Percentiles rank a stretch among this genome's conserved stretches.
These are phyloP conservation scores for Bonia amplexicaulis DNA, from an alignment of 176 grass and related monocot species.

Conservation along the genomic window DNA sequence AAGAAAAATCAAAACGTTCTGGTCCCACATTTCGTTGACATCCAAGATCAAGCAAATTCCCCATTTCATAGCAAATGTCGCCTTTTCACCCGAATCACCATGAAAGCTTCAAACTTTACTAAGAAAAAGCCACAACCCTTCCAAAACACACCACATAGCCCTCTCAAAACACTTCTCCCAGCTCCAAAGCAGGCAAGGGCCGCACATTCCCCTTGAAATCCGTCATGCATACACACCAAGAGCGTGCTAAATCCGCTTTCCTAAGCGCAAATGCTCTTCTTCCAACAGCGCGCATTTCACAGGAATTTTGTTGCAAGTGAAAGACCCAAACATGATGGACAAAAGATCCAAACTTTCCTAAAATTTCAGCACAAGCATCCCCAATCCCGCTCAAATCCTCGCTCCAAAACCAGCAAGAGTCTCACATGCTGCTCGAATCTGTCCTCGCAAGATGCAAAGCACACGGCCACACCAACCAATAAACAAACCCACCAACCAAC, in stretches of 20 bases:
- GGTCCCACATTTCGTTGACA: not conserved
- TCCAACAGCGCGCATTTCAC: not conserved
- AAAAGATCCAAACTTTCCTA: not conserved
- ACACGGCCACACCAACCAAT: not conserved
- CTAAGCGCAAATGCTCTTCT: not conserved
- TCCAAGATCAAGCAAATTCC: not conserved
- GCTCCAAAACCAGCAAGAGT: not conserved
- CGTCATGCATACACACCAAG: not conserved
- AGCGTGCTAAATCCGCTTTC: not conserved
- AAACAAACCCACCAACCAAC: not conserved
- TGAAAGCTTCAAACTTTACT: not conserved
- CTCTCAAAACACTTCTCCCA: not conserved
- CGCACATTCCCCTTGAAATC: not conserved
- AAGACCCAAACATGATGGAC: not conserved
- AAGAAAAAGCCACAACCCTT: not conserved
- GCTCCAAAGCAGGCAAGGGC: not conserved
- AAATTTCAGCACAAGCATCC: not conserved
- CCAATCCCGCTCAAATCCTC: not conserved
- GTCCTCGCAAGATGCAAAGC: not conserved
- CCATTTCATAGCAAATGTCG: not conserved
- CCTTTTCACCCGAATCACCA: not conserved
- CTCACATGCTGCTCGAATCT: not conserved
- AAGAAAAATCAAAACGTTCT: not conserved
- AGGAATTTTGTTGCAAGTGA: not conserved
- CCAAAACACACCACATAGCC: not conserved